Evolutionary conservation across 2,329 filamentous ascomycete species (phyloP).

Genomic region (Aspergillus sp.): DNA sequence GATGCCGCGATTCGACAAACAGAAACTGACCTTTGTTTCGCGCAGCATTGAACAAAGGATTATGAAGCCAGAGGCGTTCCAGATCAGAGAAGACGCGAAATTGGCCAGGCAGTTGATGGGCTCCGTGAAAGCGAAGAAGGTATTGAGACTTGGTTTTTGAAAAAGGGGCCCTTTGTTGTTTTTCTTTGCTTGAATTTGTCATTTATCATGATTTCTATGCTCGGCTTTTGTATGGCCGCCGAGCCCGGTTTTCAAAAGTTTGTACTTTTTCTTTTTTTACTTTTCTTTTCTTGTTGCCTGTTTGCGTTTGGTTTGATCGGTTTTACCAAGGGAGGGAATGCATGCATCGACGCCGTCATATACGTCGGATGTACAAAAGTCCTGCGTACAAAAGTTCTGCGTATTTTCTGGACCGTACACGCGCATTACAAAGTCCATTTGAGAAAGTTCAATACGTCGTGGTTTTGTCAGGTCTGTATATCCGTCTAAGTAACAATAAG

Average conservation of each 20-base stretch:
- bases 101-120: slow-evolving; percentile 14
- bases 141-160: slow-evolving; percentile 13
- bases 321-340: too few relatives aligned
- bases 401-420: too few relatives aligned
- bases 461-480: neutral
- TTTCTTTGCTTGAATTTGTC: neutral
- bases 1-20: slow-evolving; percentile 12
- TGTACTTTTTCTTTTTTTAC: too few relatives aligned
- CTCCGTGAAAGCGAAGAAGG: slow-evolving; percentile 14
- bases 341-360: too few relatives aligned
- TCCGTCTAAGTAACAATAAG: neutral
- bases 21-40: slow-evolving; percentile 12
- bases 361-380: too few relatives aligned
- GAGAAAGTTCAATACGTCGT: neutral
- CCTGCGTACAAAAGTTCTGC: too few relatives aligned
- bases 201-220: neutral
- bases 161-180: neutral
- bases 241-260: neutral
- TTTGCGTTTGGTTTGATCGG: too few relatives aligned
- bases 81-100: slow-evolving; percentile 18
- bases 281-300: neutral
- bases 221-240: neutral
- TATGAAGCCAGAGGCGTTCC: slow-evolving; percentile 17
- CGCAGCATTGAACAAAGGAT: slow-evolving; percentile 18
- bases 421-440: too few relatives aligned